Evolutionary conservation across 441 rosid genomes (phyloP), one percentile per base, ranked within the genome.

Genomic region (Metrosideros polymorpha): DNA sequence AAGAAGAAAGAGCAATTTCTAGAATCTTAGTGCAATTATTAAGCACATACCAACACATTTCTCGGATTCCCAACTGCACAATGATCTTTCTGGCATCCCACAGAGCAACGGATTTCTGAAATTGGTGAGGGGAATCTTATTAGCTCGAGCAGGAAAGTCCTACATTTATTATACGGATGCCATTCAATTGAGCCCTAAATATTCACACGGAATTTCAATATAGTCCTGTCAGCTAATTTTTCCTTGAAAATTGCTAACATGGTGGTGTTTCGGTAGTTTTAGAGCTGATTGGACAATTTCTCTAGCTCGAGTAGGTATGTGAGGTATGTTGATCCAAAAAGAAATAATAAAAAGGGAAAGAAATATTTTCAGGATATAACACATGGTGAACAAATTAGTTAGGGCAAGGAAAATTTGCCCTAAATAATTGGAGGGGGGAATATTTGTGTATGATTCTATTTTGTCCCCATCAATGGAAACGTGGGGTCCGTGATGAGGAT

Each of bases 381-480:
- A 63, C 1, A 63, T 22, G 76, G 2, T 24, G 17, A 71, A 39
- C 15, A 15, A 35, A 71, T 71, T 71, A 66, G 6, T 5, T 71
- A 12, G 61, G 79, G 79, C 79, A 71, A 22, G 47, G 79, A 15
- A 39, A 71, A 71, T 82, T 57, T 86, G 83, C 87, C 75, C 86
- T 85, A 87, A 86, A 91, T 92, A 89, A 88, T 90, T 88, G 89
- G 90, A 90, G 89, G 92, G 79, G 47, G 49, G 94, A 90, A 90
- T 89, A 91, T 90, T 88, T 89, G 82, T 86, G 89, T 82, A 89
- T 84, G 89, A 90, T 92, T 89, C 89, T 89, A 85, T 91, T 89
- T 87, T 91, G 92, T 90, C 92, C 87, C 84, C 82, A 82, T 89
- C 91, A 89, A 88, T 88, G 89, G 87, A 87, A 85, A 85, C 57